Evolutionary conservation across 2,329 filamentous ascomycete species (phyloP), one percentile per base, ranked within the genome.

Genomic region (Stagonosporopsis tanaceti): DNA sequence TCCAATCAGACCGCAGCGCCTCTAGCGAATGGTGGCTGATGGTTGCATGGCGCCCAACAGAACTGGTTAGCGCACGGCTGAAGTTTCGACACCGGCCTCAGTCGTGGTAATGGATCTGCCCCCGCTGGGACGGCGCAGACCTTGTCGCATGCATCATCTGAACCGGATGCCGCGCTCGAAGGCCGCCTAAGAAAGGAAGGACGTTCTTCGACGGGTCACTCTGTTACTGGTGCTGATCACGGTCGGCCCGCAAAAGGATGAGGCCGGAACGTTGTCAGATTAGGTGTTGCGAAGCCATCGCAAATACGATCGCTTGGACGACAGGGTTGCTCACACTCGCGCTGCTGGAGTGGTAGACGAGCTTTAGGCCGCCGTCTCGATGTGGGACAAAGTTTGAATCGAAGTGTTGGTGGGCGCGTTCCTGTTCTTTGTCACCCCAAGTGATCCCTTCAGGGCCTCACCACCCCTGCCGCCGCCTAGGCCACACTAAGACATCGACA

Each of bases 1-100:
- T 50, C 66, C 63, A 69, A 69, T 67, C 39, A 64, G 58, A 50
- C 41, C 51, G 37, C 12, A 15, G 28, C 28, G 25, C 35, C 22
- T 54, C 57, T 61, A 63, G 48, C 48, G 48, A 57, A 40, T 42
- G 32, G 54, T 62, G 60, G 65, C 60, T 61, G 61, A 62, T 61
- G 60, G 48, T 38, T 53, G 54, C 54, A 53, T 57, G 48, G 50
- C 38, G 39, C 34, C 38, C 38, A 32, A 44, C 54, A 48, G 14
- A 57, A 57, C 11, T 50, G 47, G 54, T 52, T 57, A 57, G 54
- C 45, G 37, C 39, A 51, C 54, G 47, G 54, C 54, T 42, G 54
- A 46, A 48, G 34, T 52, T 42, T 50, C 39, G 53, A 57, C 53
- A 44, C 53, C 39, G 55, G 54, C 48, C 54, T 53, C 38, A 44